Conservation (phyloP, 2,329 filamentous ascomycete species). For the Fusarium sp. region DNA sequence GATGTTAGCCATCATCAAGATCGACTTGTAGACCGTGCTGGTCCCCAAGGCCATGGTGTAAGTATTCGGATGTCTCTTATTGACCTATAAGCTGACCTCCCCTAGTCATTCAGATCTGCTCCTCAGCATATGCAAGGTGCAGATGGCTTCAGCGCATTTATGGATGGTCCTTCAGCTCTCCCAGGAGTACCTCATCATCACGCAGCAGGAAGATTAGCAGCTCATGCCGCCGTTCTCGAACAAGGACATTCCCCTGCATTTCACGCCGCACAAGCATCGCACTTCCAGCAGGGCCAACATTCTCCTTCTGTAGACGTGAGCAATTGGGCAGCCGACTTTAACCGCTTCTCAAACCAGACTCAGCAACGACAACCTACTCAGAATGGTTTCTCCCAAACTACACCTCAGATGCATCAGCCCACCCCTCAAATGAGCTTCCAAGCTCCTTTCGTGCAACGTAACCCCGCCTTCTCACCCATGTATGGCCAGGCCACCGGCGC, state of each 20-base stretch:
- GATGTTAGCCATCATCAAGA: slow-evolving; percentile 61
- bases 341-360: slow-evolving; percentile 50
- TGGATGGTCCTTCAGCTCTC: slow-evolving; percentile 50
- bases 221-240: slow-evolving; percentile 54
- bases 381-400: slow-evolving; percentile 38
- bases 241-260: slow-evolving; percentile 45
- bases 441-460: slow-evolving; percentile 50
- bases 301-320: slow-evolving; percentile 45
- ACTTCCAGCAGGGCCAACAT: slow-evolving; percentile 45
- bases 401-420: slow-evolving; percentile 48
- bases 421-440: slow-evolving; percentile 50
- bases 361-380: slow-evolving; percentile 48
- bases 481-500: slow-evolving; percentile 49
- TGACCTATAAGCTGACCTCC: not conserved
- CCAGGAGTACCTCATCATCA: slow-evolving; percentile 53
- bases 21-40: slow-evolving; percentile 53
- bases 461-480: slow-evolving; percentile 48
- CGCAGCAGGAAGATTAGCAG: slow-evolving; percentile 54
- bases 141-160: slow-evolving; percentile 56
- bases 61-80: slow-evolving; percentile 23
- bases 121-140: slow-evolving; percentile 49
- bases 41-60: slow-evolving; percentile 51
- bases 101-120: slow-evolving; percentile 55
- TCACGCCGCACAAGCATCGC: slow-evolving; percentile 42
- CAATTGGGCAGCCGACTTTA: slow-evolving; percentile 58